phyloP scores from a whole-genome alignment of 306 rosid species.

The Cicer bijugum region DNA sequence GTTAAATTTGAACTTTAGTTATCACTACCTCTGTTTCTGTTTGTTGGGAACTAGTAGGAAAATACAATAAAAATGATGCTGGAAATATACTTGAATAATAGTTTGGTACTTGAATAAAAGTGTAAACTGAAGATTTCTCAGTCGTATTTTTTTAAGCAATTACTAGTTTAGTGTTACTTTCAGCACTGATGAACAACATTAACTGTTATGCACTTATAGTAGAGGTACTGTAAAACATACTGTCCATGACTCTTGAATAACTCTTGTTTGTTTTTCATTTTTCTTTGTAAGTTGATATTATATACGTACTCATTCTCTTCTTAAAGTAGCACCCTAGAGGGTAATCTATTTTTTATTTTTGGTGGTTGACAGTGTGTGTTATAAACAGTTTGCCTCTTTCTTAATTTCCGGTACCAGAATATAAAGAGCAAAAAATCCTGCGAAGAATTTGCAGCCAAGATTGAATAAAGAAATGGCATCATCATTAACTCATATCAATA shows the following conservation, averaged over 20 bases:
- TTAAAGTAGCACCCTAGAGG: slow-evolving; percentile 10
- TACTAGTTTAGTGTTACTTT: slow-evolving; percentile 15
- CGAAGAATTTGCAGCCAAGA: slow-evolving; percentile 24
- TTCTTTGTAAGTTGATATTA: background rate
- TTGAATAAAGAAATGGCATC: slow-evolving; percentile 57
- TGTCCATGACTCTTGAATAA: background rate
- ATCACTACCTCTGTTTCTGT: background rate
- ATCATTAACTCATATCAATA: slow-evolving; percentile 49
- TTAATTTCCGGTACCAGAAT: slow-evolving; percentile 42
- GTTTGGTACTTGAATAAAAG: slow-evolving; percentile 12
- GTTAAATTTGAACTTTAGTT: slow-evolving; percentile 10
- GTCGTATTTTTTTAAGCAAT: background rate
- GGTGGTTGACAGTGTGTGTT: background rate
- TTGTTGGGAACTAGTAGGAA: too few relatives aligned
- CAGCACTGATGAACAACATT: background rate
- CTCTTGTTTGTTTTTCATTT: background rate
- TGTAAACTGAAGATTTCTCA: slow-evolving; percentile 33
- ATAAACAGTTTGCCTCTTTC: slow-evolving; percentile 27
- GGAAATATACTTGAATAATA: slow-evolving; percentile 26
- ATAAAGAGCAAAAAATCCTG: slow-evolving; percentile 17
- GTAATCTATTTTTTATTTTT: slow-evolving; percentile 13
- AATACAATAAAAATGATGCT: background rate
- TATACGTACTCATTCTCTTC: slow-evolving; percentile 20
- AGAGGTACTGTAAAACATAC: slow-evolving; percentile 15
- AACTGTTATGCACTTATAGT: background rate